Percentiles rank a stretch among this genome's conserved stretches.
Evolutionary conservation across 371 early-diverging fungal species (phyloP).

Genomic region (Apophysomyces variabilis): DNA sequence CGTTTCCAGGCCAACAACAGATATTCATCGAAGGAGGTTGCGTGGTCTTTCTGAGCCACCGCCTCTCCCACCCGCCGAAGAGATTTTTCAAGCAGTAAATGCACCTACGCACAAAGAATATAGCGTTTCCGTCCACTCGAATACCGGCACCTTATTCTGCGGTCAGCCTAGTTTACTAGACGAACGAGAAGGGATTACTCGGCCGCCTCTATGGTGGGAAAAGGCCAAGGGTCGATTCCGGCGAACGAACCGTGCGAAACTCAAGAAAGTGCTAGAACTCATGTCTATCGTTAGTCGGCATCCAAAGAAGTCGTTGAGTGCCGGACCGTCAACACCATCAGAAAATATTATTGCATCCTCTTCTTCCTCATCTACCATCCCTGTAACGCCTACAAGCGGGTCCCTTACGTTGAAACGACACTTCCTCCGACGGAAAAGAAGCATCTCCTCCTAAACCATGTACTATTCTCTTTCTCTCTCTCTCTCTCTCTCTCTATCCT

Average conservation of each 20-base stretch:
- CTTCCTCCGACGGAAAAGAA: not conserved
- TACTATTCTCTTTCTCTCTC: not conserved
- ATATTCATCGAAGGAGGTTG: not conserved
- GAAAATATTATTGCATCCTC: not conserved
- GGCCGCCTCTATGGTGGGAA: constrained; percentile 29
- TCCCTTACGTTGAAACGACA: not conserved
- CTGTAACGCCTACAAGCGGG: not conserved
- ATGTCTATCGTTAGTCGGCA: not conserved
- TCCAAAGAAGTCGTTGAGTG: too few relatives aligned
- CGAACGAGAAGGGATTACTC: constrained; percentile 21
- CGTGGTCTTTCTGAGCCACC: constrained; percentile 19
- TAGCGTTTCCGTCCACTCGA: constrained; percentile 5
- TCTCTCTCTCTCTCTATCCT: not conserved
- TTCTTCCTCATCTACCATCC: constrained; percentile 8
- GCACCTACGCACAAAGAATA: not conserved
- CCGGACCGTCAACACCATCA: not conserved
- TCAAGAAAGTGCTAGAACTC: not conserved
- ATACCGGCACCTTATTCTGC: not conserved
- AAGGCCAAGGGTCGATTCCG: constrained; percentile 11
- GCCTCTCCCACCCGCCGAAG: not conserved
- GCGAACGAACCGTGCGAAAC: not conserved
- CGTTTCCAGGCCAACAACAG: not conserved
- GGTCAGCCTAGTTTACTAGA: constrained; percentile 18
- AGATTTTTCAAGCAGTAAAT: not conserved
- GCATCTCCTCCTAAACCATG: not conserved